Conservation (phyloP, 2,329 filamentous ascomycete species). For the Periconia sp. region DNA sequence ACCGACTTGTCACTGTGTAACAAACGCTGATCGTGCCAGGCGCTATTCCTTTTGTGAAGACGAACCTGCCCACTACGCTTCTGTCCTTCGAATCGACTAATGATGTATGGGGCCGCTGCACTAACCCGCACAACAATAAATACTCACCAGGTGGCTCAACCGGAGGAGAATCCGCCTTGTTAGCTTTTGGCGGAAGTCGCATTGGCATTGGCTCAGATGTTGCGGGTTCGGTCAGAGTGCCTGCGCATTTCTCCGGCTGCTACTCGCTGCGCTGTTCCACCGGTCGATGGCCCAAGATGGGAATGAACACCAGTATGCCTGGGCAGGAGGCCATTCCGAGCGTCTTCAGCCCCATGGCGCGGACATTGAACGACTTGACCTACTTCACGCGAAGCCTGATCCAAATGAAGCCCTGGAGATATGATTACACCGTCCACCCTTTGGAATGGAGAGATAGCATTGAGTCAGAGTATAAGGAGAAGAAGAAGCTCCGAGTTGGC, state of each 20-base stretch:
- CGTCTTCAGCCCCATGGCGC: constrained; percentile 91
- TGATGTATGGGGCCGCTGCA: constrained; percentile 80
- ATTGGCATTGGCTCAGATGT: constrained; percentile 93
- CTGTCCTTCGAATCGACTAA: constrained; percentile 84
- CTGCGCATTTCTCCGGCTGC: constrained; percentile 88
- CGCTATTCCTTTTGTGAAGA: constrained; percentile 91
- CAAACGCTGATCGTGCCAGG: constrained; percentile 51
- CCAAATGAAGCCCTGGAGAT: constrained; percentile 84
- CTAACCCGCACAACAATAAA: constrained; percentile 81
- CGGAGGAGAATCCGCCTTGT: constrained; percentile 80
- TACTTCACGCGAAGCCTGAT: constrained; percentile 85
- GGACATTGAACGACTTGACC: constrained; percentile 79
- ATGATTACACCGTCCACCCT: constrained; percentile 85
- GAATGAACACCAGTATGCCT: constrained; percentile 85
- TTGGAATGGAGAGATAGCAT: constrained; percentile 75
- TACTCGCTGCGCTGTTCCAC: constrained; percentile 88
- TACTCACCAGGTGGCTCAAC: constrained; percentile 92
- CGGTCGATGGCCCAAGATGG: constrained; percentile 86
- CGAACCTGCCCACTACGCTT: constrained; percentile 84
- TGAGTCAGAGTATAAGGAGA: constrained; percentile 64
- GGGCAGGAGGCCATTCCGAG: constrained; percentile 89
- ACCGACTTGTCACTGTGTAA: background rate
- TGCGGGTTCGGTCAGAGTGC: constrained; percentile 83
- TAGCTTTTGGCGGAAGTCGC: constrained; percentile 80
- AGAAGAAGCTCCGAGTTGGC: constrained; percentile 72